Percentiles rank a stretch among this genome's conserved stretches.
Evolutionary conservation across 176 grass and related monocot genomes (phyloP).

Genomic region (Oryza officinalis): DNA sequence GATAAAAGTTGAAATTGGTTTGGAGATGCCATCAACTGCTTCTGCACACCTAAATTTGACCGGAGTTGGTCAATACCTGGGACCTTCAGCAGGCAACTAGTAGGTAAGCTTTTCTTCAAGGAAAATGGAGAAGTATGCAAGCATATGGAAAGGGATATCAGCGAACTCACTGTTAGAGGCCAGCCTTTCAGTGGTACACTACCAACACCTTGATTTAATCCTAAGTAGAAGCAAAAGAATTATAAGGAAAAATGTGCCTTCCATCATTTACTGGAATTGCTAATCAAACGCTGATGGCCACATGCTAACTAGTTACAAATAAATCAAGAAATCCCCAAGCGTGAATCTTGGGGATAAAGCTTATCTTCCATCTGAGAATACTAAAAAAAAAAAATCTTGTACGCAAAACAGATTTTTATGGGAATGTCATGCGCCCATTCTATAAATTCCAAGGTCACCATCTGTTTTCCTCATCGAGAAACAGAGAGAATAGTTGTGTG

Average conservation of each 20-base stretch:
- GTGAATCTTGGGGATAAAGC: constrained; percentile 1
- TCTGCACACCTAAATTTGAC: constrained; percentile 77
- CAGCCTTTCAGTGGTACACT: constrained; percentile 93
- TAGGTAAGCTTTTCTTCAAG: constrained; percentile 24
- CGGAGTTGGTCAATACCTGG: constrained; percentile 88
- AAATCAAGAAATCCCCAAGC: constrained; percentile 5
- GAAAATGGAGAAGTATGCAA: background rate
- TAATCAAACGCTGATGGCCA: background rate
- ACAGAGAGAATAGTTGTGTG: constrained; percentile 12
- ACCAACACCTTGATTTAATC: constrained; percentile 84
- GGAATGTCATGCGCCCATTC: background rate
- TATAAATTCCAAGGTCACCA: background rate
- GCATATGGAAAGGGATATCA: constrained; percentile 22
- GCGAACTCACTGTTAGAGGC: constrained; percentile 76
- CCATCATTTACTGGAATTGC: background rate
- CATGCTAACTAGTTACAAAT: constrained; percentile 2
- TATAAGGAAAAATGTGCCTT: constrained; percentile 29
- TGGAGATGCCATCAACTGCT: constrained; percentile 72
- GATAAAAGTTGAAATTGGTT: constrained; percentile 91
- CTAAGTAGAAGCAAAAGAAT: constrained; percentile 47
- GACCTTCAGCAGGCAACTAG: constrained; percentile 55
- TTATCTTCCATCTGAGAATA: background rate
- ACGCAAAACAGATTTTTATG: background rate
- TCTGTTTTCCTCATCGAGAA: constrained; percentile 6
- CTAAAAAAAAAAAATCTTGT: background rate